These are phyloP conservation scores for Diaporthe helianthi DNA, from an alignment of 2,329 filamentous ascomycete genomes.

Conservation along the genomic window DNA sequence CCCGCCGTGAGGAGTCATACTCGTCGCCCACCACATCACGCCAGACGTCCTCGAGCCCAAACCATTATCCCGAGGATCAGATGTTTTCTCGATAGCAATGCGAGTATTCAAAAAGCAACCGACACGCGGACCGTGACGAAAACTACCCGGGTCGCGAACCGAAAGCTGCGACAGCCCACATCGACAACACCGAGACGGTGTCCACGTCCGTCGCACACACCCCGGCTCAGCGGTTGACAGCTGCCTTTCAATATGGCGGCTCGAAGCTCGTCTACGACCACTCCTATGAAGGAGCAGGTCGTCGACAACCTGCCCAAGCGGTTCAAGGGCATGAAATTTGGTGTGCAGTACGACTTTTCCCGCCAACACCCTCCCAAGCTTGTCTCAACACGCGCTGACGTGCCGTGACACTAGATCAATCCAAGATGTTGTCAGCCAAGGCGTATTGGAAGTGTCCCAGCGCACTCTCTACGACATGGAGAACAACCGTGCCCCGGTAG, in stretches of 20 bases:
- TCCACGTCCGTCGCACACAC: background rate
- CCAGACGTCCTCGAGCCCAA: background rate
- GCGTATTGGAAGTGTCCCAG: conserved; percentile 93
- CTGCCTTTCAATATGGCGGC: conserved; percentile 34
- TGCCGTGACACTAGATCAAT: conserved; percentile 67
- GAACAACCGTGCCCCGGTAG: conserved; percentile 72
- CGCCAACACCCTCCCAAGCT: background rate
- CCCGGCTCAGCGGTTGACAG: background rate
- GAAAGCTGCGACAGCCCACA: background rate
- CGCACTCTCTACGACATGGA: conserved; percentile 91
- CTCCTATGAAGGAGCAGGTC: conserved; percentile 80
- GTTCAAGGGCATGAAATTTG: conserved; percentile 93
- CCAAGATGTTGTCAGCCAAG: conserved; percentile 94
- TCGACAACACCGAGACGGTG: background rate
- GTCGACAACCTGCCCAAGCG: conserved; percentile 88
- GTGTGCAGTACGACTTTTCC: conserved; percentile 73
- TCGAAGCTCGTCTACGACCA: conserved; percentile 40
- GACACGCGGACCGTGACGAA: conserved; percentile 22
- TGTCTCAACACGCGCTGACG: conserved; percentile 22
- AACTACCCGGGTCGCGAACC: background rate
- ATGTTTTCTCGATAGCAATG: conserved; percentile 28
- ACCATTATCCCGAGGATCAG: background rate
- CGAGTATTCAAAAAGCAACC: background rate
- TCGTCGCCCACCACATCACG: background rate
- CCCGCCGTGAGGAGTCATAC: conserved; percentile 27